These are phyloP conservation scores for Diaporthe amygdali DNA, from an alignment of 2,329 filamentous ascomycete genomes.

Conservation along the genomic window DNA sequence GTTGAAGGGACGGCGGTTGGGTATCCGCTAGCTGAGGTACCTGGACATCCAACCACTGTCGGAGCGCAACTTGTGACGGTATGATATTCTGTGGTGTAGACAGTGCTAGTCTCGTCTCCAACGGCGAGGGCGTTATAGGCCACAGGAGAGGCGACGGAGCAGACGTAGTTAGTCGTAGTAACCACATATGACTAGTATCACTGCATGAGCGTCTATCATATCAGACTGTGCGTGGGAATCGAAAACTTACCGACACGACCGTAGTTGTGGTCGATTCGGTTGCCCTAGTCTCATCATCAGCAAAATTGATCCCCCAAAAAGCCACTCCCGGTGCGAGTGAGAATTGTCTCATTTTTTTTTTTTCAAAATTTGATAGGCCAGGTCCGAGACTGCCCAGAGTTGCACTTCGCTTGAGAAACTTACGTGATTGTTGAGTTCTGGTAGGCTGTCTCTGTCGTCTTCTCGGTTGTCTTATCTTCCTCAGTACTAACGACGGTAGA, in stretches of 20 bases:
- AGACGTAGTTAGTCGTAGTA: slow-evolving; percentile 6
- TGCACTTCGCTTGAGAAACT: neutral
- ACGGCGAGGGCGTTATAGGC: neutral
- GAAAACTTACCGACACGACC: neutral
- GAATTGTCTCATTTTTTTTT: neutral
- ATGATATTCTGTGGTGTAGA: neutral
- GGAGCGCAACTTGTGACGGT: slow-evolving; percentile 8
- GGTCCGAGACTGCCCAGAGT: neutral
- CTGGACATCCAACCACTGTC: slow-evolving; percentile 6
- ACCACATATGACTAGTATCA: neutral
- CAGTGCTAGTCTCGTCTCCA: neutral
- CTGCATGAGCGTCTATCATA: neutral
- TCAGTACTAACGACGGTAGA: slow-evolving; percentile 5
- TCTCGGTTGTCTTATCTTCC: slow-evolving; percentile 13
- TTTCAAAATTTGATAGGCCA: neutral
- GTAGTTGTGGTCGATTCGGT: slow-evolving; percentile 11
- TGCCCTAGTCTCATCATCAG: slow-evolving; percentile 4
- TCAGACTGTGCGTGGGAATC: too few species aligned
- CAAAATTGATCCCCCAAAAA: neutral
- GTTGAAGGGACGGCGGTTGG: neutral
- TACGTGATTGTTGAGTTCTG: slow-evolving; percentile 10
- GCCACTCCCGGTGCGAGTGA: neutral
- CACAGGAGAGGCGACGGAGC: slow-evolving; percentile 6
- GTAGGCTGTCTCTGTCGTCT: slow-evolving; percentile 16
- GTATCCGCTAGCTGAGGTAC: neutral